A percentile compares a stretch with the other conserved stretches of the same genome.
These are phyloP conservation scores for Ceratocystis variospora DNA, from an alignment of 2,329 filamentous ascomycete genomes.

Conservation along the genomic window DNA sequence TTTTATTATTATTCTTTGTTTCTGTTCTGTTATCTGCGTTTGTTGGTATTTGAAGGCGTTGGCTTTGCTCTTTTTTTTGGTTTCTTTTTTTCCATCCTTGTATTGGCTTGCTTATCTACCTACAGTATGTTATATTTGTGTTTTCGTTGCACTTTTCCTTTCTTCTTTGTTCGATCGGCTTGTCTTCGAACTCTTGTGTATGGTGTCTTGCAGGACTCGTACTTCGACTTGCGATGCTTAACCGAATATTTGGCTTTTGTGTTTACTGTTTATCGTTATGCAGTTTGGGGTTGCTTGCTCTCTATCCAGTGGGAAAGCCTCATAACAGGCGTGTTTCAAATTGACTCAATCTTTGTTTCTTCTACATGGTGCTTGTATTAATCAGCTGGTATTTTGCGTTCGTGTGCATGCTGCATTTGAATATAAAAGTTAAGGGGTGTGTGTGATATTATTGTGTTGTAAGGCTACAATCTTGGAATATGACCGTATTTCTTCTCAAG, in stretches of 20 bases:
- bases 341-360: background rate
- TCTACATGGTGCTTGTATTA: background rate
- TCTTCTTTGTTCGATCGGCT: background rate
- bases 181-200: background rate
- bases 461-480: no score
- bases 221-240: background rate
- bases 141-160: background rate
- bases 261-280: background rate
- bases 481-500: background rate
- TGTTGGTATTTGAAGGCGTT: background rate
- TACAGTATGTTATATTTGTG: background rate
- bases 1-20: background rate
- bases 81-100: no score
- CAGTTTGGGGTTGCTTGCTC: background rate
- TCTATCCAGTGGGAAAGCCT: background rate
- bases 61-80: background rate
- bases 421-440: no score
- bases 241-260: background rate
- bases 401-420: background rate
- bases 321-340: conserved; percentile 5
- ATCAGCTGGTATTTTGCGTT: background rate
- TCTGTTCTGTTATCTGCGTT: background rate
- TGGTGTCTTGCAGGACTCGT: background rate
- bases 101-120: no score
- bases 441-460: no score